Evolutionary conservation across 2,329 filamentous ascomycete species (phyloP), one percentile per base, ranked within the genome.

Genomic region (Trichoderma hamatum): DNA sequence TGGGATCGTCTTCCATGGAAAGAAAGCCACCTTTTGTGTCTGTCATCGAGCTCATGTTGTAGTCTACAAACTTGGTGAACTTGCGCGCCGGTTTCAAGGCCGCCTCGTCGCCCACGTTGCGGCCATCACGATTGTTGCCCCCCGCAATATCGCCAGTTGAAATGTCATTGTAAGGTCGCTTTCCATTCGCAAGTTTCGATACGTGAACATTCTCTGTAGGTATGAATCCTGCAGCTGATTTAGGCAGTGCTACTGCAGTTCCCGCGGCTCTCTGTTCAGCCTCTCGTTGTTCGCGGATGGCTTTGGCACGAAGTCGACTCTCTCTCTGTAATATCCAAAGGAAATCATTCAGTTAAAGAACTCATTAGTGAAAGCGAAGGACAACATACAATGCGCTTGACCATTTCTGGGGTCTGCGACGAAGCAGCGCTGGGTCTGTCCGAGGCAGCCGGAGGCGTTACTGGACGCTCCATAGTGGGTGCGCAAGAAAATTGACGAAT

Each of bases 1-100:
- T 89, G 1, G 96, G 96, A 79, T 99, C 96, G 76, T 99, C 96
- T 71, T 95, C 92, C 1, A 88, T 86, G n/a, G 91, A 92, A 72
- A 99, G 81, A 80, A 99, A 99, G 0, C 96, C 96, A 71, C 96
- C 96, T 77, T 97, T 97, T 0, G 95, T 98, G 79, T 99, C 96
- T 7, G 91, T 96, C 94, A 99, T 98, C 81, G 95, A 92, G 77
- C 92, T 95, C 81, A 99, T 96, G 79, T 99, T 96, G 82, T 97
- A 98, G 77, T 99, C 96, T 76, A 99, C 94, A 78, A 92, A 98
- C 78, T 96, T 95, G 70, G 92, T 89, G 74, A 98, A 97, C 76
- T 96, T 97, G 75, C 90, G 88, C 58, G 93, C 92, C 0, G 95
- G 91, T 67, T 89, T 89, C 61, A 96, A 89, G 54, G 78, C 70